Conservation (phyloP, 2,329 filamentous ascomycete species). For the Xylogone sp. region DNA sequence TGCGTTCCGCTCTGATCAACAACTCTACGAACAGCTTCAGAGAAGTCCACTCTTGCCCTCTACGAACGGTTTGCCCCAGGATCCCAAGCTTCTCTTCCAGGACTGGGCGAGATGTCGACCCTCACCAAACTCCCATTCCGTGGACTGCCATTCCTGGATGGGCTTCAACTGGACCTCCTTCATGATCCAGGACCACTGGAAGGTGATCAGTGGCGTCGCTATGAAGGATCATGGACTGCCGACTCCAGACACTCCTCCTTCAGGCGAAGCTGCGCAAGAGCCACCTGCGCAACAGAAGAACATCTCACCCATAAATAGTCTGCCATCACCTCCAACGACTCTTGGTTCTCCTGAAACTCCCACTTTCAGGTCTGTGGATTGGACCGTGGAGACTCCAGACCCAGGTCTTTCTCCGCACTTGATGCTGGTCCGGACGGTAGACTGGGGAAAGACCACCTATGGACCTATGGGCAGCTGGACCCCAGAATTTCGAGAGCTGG, state of each 20-base stretch:
- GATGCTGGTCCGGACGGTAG: conserved; percentile 63
- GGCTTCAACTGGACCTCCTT: conserved; percentile 66
- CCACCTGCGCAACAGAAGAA: conserved; percentile 2
- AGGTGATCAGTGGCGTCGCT: conserved; percentile 59
- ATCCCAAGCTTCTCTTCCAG: conserved; percentile 58
- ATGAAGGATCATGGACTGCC: conserved; percentile 19
- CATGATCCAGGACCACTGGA: conserved; percentile 61
- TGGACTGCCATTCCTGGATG: conserved; percentile 48
- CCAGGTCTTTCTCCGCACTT: conserved; percentile 65
- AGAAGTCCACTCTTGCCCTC: neutral
- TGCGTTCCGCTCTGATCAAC: conserved; percentile 47
- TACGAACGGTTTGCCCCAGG: conserved; percentile 25
- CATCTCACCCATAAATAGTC: neutral
- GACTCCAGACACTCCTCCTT: conserved; percentile 30
- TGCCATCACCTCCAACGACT: neutral
- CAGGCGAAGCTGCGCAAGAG: conserved; percentile 15
- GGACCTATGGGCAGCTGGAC: conserved; percentile 71
- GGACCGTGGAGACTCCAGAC: conserved; percentile 66
- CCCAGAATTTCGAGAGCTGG: conserved; percentile 70
- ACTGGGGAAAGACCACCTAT: conserved; percentile 70
- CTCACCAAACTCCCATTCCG: conserved; percentile 33
- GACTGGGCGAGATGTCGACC: conserved; percentile 57
- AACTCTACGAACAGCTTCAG: conserved; percentile 6
- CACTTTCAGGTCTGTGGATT: conserved; percentile 54
- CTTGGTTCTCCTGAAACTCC: neutral